phyloP scores from a whole-genome alignment of 768 basidiomycete species.

The Tulasnella sp. region DNA sequence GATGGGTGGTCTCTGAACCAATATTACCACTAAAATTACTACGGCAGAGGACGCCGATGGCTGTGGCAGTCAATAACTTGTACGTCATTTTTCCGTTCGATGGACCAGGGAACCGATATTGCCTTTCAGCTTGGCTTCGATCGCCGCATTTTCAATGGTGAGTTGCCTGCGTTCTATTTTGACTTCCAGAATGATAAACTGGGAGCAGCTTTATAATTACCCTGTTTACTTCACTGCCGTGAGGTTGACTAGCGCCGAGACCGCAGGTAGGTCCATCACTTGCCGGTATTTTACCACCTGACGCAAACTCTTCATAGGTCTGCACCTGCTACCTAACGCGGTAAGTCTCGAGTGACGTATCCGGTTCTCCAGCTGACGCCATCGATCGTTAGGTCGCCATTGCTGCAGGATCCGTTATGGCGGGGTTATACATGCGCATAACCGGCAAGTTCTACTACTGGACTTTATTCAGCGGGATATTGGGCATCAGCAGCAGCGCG shows the following conservation, averaged over 20 bases:
- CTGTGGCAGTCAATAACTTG: constrained; percentile 70
- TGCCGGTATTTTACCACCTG: not conserved
- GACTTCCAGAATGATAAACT: constrained; percentile 21
- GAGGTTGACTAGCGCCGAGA: constrained; percentile 49
- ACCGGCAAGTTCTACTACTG: constrained; percentile 78
- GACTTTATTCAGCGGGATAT: constrained; percentile 49
- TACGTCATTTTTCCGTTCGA: constrained; percentile 15
- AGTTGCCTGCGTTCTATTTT: constrained; percentile 52
- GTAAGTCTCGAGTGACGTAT: constrained; percentile 34
- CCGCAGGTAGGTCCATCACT: constrained; percentile 52
- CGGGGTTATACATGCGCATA: constrained; percentile 81
- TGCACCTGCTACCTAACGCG: constrained; percentile 84
- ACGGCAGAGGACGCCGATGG: constrained; percentile 63
- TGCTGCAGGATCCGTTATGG: constrained; percentile 71
- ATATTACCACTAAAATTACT: constrained; percentile 81
- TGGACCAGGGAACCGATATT: not conserved
- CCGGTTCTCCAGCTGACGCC: constrained; percentile 6
- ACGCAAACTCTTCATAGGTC: constrained; percentile 36
- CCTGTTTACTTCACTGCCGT: constrained; percentile 85
- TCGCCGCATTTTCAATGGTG: constrained; percentile 76
- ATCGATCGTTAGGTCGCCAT: constrained; percentile 47
- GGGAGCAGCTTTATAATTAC: constrained; percentile 60
- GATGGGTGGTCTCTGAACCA: constrained; percentile 64
- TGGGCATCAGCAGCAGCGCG: constrained; percentile 46
- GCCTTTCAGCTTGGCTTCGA: constrained; percentile 39